phyloP scores from a whole-genome alignment of 805 yeast genomes.

The Candida loeiensis region DNA sequence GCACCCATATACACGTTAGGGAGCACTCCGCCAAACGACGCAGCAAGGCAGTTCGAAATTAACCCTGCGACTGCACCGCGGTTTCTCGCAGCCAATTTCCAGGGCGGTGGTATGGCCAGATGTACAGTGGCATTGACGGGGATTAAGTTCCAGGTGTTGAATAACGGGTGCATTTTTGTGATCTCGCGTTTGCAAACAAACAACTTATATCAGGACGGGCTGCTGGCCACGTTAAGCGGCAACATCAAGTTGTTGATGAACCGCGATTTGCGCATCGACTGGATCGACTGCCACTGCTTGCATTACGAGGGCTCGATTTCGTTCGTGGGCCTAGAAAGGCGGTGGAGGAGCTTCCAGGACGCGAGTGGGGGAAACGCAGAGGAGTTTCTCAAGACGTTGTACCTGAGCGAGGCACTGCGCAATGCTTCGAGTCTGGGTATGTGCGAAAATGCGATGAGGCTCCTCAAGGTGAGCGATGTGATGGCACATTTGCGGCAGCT shows the following conservation, averaged over 20 bases:
- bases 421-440: slow-evolving; percentile 58
- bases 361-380: slow-evolving; percentile 12
- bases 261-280: slow-evolving; percentile 62
- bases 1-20: slow-evolving; percentile 7
- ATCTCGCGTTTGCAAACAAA: slow-evolving; percentile 26
- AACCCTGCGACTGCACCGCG: slow-evolving; percentile 63
- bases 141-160: slow-evolving; percentile 37
- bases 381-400: slow-evolving; percentile 21
- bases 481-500: slow-evolving; percentile 69
- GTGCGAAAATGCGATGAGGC: slow-evolving; percentile 61
- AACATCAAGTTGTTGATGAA: slow-evolving; percentile 60
- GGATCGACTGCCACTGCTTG: slow-evolving; percentile 55
- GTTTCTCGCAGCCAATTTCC: slow-evolving; percentile 50
- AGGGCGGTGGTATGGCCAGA: slow-evolving; percentile 37
- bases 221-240: slow-evolving; percentile 60
- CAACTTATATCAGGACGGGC: slow-evolving; percentile 61
- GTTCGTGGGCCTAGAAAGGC: slow-evolving; percentile 23
- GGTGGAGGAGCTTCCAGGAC: slow-evolving; percentile 20
- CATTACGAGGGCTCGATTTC: slow-evolving; percentile 27
- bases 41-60: slow-evolving; percentile 52
- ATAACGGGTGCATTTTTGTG: slow-evolving; percentile 37
- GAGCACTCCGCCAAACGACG: slow-evolving; percentile 9
- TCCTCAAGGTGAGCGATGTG: slow-evolving; percentile 72
- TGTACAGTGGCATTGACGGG: slow-evolving; percentile 34
- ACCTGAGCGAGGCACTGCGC: slow-evolving; percentile 40